Evolutionary conservation across 805 yeast genomes (phyloP).

Genomic region (Candida silvatica): DNA sequence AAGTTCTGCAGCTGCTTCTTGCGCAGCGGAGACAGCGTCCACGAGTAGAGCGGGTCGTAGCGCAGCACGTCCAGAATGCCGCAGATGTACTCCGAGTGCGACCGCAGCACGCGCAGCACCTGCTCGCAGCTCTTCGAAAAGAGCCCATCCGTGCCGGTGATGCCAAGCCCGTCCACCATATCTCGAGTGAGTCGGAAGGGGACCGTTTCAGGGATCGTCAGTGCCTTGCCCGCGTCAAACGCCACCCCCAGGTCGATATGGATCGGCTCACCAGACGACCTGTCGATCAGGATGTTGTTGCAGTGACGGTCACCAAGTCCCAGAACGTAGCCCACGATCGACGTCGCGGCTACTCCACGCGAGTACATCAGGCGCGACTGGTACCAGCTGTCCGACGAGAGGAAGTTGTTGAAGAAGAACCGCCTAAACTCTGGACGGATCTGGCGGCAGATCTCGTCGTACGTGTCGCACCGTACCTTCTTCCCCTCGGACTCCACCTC

Average conservation of each 20-base stretch:
- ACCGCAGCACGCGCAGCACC: constrained; percentile 58
- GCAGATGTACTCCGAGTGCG: constrained; percentile 58
- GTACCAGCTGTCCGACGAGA: constrained; percentile 70
- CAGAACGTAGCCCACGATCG: constrained; percentile 79
- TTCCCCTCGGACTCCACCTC: constrained; percentile 38
- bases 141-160: constrained; percentile 73
- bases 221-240: constrained; percentile 82
- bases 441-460: constrained; percentile 34
- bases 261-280: constrained; percentile 78
- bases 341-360: constrained; percentile 73
- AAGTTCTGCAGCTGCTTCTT: constrained; percentile 43
- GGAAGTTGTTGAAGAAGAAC: constrained; percentile 63
- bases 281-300: constrained; percentile 80
- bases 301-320: constrained; percentile 96
- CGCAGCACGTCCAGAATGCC: constrained; percentile 78
- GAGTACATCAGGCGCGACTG: constrained; percentile 53
- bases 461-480: constrained; percentile 36
- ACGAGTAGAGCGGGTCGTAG: constrained; percentile 89
- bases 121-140: constrained; percentile 69
- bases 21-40: constrained; percentile 79
- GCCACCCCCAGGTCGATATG: constrained; percentile 97
- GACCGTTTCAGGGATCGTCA: constrained; percentile 86
- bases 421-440: constrained; percentile 61
- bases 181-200: constrained; percentile 91
- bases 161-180: constrained; percentile 87